phyloP scores from a whole-genome alignment of 768 basidiomycete species.

The Myochromella boudieri region DNA sequence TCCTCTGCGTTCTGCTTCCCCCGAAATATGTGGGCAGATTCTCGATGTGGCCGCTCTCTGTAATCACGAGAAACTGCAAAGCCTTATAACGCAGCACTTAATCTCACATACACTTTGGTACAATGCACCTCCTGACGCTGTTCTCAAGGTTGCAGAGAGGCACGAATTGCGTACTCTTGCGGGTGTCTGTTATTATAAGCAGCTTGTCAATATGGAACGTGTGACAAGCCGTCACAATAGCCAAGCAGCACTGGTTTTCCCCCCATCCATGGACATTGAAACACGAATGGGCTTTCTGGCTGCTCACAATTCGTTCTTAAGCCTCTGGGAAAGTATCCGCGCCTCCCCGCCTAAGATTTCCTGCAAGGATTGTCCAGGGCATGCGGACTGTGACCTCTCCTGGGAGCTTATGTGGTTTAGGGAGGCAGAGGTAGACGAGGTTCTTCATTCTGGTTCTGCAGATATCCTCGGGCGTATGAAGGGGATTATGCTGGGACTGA shows the following conservation, averaged over 20 bases:
- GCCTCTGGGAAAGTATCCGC: constrained; percentile 54
- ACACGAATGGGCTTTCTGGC: constrained; percentile 50
- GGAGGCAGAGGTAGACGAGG: constrained; percentile 47
- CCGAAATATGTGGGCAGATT: constrained; percentile 41
- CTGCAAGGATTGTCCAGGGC: constrained; percentile 44
- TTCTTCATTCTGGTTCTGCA: constrained; percentile 40
- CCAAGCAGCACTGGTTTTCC: constrained; percentile 27
- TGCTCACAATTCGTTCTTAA: constrained; percentile 56
- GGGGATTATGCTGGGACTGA: constrained; percentile 37
- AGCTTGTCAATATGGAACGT: constrained; percentile 36
- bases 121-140: constrained; percentile 45
- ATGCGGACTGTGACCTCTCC: constrained; percentile 47
- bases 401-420: constrained; percentile 54
- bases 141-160: constrained; percentile 47
- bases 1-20: constrained; percentile 28
- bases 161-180: constrained; percentile 34
- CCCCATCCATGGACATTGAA: constrained; percentile 29
- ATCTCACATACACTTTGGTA: constrained; percentile 56
- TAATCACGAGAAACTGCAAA: constrained; percentile 44
- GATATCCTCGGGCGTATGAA: constrained; percentile 64
- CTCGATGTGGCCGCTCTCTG: constrained; percentile 54
- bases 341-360: constrained; percentile 43
- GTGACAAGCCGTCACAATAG: constrained; percentile 24
- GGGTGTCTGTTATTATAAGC: constrained; percentile 57
- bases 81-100: constrained; percentile 47